Percentiles rank a stretch among this genome's conserved stretches.
phyloP scores from a whole-genome alignment of 1,284 basidiomycete genomes.

The Ustilago sp. region DNA sequence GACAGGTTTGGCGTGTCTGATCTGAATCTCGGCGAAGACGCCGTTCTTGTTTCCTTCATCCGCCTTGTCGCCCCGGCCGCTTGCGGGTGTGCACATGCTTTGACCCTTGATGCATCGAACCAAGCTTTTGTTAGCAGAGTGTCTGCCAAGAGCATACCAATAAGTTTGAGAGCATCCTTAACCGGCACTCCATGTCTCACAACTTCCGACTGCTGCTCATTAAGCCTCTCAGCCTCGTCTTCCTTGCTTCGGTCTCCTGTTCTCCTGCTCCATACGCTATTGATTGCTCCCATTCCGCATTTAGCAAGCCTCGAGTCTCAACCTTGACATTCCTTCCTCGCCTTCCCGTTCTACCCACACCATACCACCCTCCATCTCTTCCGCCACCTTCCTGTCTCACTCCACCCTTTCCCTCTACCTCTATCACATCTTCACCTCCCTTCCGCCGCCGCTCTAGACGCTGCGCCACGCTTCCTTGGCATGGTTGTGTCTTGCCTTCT shows the following conservation, averaged over 20 bases:
- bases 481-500: constrained; percentile 1
- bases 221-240: not conserved
- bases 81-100: constrained; percentile 3
- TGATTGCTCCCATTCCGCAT: not conserved
- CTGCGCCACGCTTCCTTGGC: constrained; percentile 5
- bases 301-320: not conserved
- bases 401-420: not conserved
- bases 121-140: not conserved
- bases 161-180: not conserved
- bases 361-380: not conserved
- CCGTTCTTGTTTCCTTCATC: not conserved
- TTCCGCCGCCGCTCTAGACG: constrained; percentile 1
- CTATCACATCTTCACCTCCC: not conserved
- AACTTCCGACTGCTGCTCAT: not conserved
- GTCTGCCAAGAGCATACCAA: not conserved
- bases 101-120: not conserved
- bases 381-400: not conserved
- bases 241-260: not conserved
- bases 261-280: not conserved
- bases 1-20: too few relatives aligned
- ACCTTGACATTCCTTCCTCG: not conserved
- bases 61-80: constrained; percentile 3
- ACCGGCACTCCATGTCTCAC: constrained; percentile 7
- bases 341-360: not conserved
- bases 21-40: too few relatives aligned